These are phyloP conservation scores for Gamsiella multidivaricata DNA, from an alignment of 192 early-diverging fungal genomes.

Conservation along the genomic window DNA sequence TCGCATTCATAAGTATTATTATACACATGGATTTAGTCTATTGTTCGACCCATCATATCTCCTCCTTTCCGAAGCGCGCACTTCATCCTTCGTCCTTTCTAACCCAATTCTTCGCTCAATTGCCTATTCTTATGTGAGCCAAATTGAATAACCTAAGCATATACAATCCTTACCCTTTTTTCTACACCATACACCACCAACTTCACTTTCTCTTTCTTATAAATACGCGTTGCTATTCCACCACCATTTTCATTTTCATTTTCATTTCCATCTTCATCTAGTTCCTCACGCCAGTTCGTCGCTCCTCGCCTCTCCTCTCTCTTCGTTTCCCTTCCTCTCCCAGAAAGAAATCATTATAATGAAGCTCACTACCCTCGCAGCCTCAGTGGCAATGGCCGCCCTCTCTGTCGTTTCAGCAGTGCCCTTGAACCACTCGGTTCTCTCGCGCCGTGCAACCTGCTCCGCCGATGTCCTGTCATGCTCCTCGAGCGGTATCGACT, in stretches of 20 bases:
- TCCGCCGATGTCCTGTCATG: conserved; percentile 49
- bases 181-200: neutral
- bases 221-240: neutral
- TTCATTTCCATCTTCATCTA: neutral
- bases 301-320: neutral
- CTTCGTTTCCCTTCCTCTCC: neutral
- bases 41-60: neutral
- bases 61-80: too few relatives aligned
- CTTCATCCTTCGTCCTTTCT: neutral
- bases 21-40: neutral
- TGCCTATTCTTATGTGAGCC: neutral
- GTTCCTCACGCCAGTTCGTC: neutral
- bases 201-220: neutral
- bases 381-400: conserved; percentile 24
- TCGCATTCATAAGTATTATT: neutral
- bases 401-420: conserved; percentile 24
- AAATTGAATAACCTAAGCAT: too few relatives aligned
- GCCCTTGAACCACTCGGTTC: conserved; percentile 5
- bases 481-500: conserved; percentile 27
- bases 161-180: neutral
- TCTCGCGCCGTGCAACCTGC: conserved; percentile 13
- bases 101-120: neutral
- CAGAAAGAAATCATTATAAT: conserved; percentile 11
- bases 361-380: conserved; percentile 34
- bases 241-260: neutral